These are phyloP conservation scores for Nemania sp. DNA, from an alignment of 2,329 filamentous ascomycete genomes.

Conservation along the genomic window DNA sequence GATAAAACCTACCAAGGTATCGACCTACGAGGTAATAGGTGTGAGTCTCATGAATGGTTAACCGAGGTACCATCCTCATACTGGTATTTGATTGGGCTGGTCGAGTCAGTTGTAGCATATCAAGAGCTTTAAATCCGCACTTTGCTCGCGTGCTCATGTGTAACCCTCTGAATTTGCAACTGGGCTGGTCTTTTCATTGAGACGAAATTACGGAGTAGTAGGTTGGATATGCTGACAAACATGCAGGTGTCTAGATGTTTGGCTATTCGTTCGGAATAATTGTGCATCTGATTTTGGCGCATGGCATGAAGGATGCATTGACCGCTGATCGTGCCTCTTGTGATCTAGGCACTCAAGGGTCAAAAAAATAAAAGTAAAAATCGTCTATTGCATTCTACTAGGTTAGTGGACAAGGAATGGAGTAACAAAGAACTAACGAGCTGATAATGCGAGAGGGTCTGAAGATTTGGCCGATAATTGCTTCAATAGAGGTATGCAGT, in stretches of 20 bases:
- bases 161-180: not conserved
- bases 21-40: not conserved
- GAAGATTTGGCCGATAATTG: not conserved
- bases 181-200: no score
- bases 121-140: not conserved
- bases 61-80: not conserved
- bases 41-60: not conserved
- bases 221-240: no score
- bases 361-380: not conserved
- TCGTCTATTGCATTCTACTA: not conserved
- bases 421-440: not conserved
- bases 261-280: not conserved
- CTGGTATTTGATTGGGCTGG: not conserved
- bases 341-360: not conserved
- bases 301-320: not conserved
- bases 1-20: no score
- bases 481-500: not conserved
- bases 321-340: conserved; percentile 7
- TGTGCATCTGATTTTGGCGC: not conserved
- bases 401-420: not conserved
- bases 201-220: no score
- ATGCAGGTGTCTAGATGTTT: not conserved
- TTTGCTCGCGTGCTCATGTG: not conserved
- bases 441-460: no score
- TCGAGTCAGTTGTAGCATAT: not conserved